Evolutionary conservation across 495 filamentous ascomycete genomes (phyloP).

Genomic region (Glutinoglossum americanum): DNA sequence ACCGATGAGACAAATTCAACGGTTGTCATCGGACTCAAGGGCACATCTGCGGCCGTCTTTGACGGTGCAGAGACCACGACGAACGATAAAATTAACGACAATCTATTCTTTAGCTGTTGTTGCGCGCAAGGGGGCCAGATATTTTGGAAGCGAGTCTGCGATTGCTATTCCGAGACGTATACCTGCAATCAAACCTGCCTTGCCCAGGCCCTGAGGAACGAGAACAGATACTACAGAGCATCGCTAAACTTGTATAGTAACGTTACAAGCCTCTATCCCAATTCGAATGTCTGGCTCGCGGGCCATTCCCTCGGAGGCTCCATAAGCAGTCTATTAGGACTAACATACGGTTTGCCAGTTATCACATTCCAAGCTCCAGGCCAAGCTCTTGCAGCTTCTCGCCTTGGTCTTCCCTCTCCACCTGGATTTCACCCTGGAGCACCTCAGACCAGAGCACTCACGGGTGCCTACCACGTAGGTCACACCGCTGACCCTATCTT

Average conservation of each 20-base stretch:
- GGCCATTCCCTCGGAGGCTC: conserved; percentile 85
- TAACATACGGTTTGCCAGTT: conserved; percentile 74
- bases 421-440: conserved; percentile 48
- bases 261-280: conserved; percentile 71
- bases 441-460: conserved; percentile 46
- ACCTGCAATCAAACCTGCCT: conserved; percentile 85
- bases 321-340: conserved; percentile 60
- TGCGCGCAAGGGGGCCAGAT: conserved; percentile 76
- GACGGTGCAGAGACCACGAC: conserved; percentile 89
- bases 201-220: conserved; percentile 43
- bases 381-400: conserved; percentile 67
- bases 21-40: conserved; percentile 79
- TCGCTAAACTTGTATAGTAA: conserved; percentile 77
- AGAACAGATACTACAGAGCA: conserved; percentile 79
- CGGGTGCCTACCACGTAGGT: conserved; percentile 79
- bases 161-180: conserved; percentile 67
- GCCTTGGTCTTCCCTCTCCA: conserved; percentile 71
- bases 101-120: conserved; percentile 93
- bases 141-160: conserved; percentile 75
- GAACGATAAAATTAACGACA: conserved; percentile 95
- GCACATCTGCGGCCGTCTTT: conserved; percentile 75
- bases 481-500: conserved; percentile 91
- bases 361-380: conserved; percentile 81
- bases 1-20: conserved; percentile 68
- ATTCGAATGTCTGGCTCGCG: conserved; percentile 66